Conservation (phyloP, 2,329 filamentous ascomycete genomes). For the Pezicula rhizophila region DNA sequence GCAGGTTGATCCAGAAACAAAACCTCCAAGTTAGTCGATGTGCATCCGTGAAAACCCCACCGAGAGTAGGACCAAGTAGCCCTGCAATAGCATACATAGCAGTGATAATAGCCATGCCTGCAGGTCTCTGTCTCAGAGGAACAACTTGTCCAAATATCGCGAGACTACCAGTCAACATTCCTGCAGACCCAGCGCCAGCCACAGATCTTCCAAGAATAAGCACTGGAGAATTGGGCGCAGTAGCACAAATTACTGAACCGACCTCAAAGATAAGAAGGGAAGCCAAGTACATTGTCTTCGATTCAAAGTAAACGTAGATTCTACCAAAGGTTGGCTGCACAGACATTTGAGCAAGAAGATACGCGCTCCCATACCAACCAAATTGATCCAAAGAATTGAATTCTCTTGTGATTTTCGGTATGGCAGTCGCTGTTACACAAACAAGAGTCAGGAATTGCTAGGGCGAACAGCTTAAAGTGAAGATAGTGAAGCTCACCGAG, state of each 20-base stretch:
- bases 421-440: constrained; percentile 23
- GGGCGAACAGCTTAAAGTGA: neutral
- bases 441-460: neutral
- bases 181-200: constrained; percentile 20
- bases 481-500: neutral
- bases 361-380: constrained; percentile 30
- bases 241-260: constrained; percentile 22
- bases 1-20: constrained; percentile 13
- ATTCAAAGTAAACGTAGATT: constrained; percentile 16
- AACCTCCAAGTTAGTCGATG: constrained; percentile 10
- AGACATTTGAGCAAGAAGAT: constrained; percentile 26
- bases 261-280: constrained; percentile 21
- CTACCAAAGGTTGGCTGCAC: constrained; percentile 18
- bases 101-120: constrained; percentile 22
- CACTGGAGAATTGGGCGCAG: constrained; percentile 20
- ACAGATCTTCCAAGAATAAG: constrained; percentile 28
- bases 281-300: constrained; percentile 14
- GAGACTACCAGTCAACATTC: constrained; percentile 30
- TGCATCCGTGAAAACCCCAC: constrained; percentile 25
- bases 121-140: constrained; percentile 22
- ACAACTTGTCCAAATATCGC: constrained; percentile 33
- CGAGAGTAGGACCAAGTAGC: constrained; percentile 25
- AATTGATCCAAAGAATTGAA: constrained; percentile 30
- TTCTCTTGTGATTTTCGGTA: constrained; percentile 30
- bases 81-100: constrained; percentile 13